These are phyloP conservation scores for Gomphus bonarii DNA, from an alignment of 1,284 basidiomycete species.

Conservation along the genomic window DNA sequence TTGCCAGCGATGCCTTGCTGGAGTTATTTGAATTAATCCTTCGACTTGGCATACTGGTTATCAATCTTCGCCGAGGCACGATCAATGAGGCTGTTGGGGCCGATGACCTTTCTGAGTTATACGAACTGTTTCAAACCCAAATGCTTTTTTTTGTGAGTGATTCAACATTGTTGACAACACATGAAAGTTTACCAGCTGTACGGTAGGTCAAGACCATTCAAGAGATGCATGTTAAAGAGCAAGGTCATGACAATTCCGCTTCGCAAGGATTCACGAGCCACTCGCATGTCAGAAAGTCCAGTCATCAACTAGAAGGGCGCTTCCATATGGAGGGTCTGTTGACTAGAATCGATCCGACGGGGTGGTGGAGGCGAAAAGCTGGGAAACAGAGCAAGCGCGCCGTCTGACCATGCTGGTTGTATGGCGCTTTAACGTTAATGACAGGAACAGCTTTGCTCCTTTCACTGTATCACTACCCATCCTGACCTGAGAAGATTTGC, in stretches of 20 bases:
- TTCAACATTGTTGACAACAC: neutral
- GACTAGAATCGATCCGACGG: constrained; percentile 8
- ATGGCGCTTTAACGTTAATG: neutral
- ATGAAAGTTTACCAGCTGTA: neutral
- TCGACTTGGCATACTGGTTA: constrained; percentile 58
- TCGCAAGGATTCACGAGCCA: neutral
- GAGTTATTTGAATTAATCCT: constrained; percentile 58
- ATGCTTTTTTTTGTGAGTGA: constrained; percentile 47
- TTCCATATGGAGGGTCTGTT: constrained; percentile 6
- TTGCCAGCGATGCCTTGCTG: constrained; percentile 56
- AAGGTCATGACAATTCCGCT: neutral
- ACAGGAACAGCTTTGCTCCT: neutral
- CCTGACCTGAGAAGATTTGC: no score
- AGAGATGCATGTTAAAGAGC: neutral
- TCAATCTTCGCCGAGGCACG: constrained; percentile 44
- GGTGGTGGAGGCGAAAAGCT: constrained; percentile 5
- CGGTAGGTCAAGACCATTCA: constrained; percentile 2
- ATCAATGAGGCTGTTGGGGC: constrained; percentile 52
- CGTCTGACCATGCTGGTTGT: neutral
- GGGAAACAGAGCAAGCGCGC: neutral
- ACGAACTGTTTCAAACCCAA: constrained; percentile 42
- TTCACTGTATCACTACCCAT: neutral
- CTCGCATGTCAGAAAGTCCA: neutral
- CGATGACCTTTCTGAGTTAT: constrained; percentile 42
- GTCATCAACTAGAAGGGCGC: neutral